Conservation (phyloP, 208 protist species). For the Leishmania arabica region DNA sequence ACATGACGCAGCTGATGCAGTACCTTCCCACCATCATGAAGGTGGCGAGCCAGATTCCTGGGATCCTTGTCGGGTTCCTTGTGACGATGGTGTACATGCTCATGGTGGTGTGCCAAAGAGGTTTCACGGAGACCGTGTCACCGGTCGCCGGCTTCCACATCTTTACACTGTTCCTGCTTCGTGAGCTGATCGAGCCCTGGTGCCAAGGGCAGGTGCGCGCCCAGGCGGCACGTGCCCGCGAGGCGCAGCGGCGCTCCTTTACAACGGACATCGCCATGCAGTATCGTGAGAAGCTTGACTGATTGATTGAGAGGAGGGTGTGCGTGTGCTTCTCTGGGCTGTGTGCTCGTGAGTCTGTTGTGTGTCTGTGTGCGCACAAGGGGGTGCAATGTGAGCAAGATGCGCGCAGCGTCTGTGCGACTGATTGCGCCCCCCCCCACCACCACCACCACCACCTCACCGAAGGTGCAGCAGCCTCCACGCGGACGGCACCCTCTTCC, state of each 20-base stretch:
- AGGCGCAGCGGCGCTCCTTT: conserved; percentile 41
- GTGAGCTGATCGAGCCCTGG: conserved; percentile 55
- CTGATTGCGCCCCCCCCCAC: too few relatives aligned
- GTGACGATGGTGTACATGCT: conserved; percentile 52
- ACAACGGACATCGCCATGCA: conserved; percentile 71
- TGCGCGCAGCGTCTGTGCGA: too few relatives aligned
- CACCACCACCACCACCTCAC: too few relatives aligned
- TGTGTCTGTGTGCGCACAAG: too few relatives aligned
- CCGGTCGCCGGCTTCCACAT: conserved; percentile 80
- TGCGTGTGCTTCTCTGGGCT: neutral
- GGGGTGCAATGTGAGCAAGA: too few relatives aligned
- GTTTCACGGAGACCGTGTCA: conserved; percentile 43
- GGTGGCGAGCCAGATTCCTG: conserved; percentile 39
- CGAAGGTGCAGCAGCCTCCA: too few relatives aligned
- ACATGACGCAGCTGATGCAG: conserved; percentile 42
- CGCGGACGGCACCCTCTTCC: too few relatives aligned
- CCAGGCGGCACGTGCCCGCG: conserved; percentile 14
- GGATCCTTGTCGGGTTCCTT: conserved; percentile 58
- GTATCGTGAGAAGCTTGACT: conserved; percentile 67
- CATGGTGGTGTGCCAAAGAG: conserved; percentile 32
- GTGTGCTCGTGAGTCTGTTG: neutral
- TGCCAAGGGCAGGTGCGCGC: conserved; percentile 24
- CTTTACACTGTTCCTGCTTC: conserved; percentile 49
- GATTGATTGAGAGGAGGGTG: conserved; percentile 6
- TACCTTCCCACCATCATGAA: conserved; percentile 61